Evolutionary conservation across 208 protist species (phyloP).

Genomic region (Acanthamoeba lugdunensis): DNA sequence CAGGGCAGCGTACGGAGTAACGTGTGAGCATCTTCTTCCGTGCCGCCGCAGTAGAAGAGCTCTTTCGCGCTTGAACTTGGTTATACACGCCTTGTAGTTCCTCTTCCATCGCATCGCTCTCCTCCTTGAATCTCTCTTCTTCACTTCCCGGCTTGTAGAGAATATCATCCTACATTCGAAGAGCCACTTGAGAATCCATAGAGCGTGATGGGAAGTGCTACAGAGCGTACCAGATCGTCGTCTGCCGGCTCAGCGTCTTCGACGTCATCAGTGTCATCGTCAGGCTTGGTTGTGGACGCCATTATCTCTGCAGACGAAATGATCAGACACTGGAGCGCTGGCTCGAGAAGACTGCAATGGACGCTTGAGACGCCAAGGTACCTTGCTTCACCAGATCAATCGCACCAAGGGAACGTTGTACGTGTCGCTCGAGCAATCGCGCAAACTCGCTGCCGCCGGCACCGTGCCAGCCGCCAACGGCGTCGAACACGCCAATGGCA

Average conservation of each 20-base stretch:
- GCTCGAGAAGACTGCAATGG: too few species aligned
- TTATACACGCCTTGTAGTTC: not conserved
- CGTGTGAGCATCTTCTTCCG: not conserved
- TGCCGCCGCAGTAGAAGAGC: not conserved
- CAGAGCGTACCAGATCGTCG: not conserved
- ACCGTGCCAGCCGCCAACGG: slow-evolving; percentile 35
- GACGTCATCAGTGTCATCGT: slow-evolving; percentile 11
- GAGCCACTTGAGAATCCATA: too few species aligned
- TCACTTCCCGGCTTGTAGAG: slow-evolving; percentile 19
- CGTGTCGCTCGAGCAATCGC: not conserved
- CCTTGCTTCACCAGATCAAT: not conserved
- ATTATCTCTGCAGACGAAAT: not conserved
- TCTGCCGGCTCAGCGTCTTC: not conserved
- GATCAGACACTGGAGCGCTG: not conserved
- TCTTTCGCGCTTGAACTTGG: not conserved
- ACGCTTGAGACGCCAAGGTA: not conserved
- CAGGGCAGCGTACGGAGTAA: not conserved
- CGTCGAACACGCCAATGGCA: slow-evolving; percentile 27
- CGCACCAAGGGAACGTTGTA: not conserved
- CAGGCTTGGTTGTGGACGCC: not conserved
- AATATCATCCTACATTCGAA: not conserved
- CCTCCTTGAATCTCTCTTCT: not conserved
- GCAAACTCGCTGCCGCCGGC: not conserved
- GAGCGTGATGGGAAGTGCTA: too few species aligned
- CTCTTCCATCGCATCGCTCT: not conserved